Evolutionary conservation across 345 rosid species (phyloP).

Genomic region (Populus ilicifolia): DNA sequence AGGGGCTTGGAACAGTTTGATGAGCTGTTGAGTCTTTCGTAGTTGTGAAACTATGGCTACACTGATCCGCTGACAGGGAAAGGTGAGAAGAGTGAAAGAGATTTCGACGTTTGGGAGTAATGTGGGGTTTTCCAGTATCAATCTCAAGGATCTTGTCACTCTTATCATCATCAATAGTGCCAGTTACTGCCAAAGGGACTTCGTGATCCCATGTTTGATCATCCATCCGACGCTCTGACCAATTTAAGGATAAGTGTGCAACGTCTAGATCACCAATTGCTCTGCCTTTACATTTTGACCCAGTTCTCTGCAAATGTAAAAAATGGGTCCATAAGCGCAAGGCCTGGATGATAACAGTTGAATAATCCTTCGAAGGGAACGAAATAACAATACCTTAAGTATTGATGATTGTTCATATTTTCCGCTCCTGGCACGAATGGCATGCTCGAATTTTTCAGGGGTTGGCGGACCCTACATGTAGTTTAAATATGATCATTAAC

Average conservation of each 20-base stretch:
- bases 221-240: slow-evolving; percentile 30
- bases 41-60: slow-evolving; percentile 34
- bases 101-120: slow-evolving; percentile 44
- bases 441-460: slow-evolving; percentile 69
- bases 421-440: slow-evolving; percentile 41
- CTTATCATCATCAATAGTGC: slow-evolving; percentile 43
- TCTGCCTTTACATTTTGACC: slow-evolving; percentile 50
- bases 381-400: slow-evolving; percentile 44
- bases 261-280: slow-evolving; percentile 26
- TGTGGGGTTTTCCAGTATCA: slow-evolving; percentile 50
- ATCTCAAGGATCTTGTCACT: slow-evolving; percentile 71
- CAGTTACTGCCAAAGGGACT: slow-evolving; percentile 24
- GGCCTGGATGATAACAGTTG: background rate
- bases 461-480: slow-evolving; percentile 75
- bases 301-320: slow-evolving; percentile 48
- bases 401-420: slow-evolving; percentile 49
- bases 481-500: background rate
- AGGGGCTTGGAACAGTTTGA: slow-evolving; percentile 45
- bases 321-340: background rate
- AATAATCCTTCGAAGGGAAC: background rate
- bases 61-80: slow-evolving; percentile 34
- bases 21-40: slow-evolving; percentile 52
- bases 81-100: slow-evolving; percentile 42
- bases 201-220: slow-evolving; percentile 35
- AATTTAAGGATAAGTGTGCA: slow-evolving; percentile 23